Conservation (phyloP, 306 rosid genomes). For the Mimosa pudica region DNA sequence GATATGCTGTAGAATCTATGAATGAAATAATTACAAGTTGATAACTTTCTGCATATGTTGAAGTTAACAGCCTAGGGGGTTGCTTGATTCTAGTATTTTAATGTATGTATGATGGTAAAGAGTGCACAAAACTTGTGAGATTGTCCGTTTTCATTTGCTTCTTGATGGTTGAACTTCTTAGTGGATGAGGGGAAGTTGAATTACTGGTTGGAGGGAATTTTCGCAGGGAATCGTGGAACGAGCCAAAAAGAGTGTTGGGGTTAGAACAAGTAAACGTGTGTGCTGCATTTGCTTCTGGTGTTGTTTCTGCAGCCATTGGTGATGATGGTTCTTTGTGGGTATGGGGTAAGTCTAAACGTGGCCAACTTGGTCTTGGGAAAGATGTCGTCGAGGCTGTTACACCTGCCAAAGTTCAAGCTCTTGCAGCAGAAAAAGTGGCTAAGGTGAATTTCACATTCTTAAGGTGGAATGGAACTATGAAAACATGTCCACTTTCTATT, state of each 20-base stretch:
- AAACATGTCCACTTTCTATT: background rate
- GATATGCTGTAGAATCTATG: background rate
- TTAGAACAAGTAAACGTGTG: slow-evolving; percentile 59
- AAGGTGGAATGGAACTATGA: slow-evolving; percentile 4
- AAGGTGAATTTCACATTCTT: slow-evolving; percentile 52
- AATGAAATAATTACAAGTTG: background rate
- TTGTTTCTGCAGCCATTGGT: slow-evolving; percentile 76
- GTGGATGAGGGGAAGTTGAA: slow-evolving; percentile 13
- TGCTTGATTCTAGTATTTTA: background rate
- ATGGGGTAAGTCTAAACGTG: slow-evolving; percentile 90
- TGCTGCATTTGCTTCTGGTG: slow-evolving; percentile 84
- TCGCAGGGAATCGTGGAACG: slow-evolving; percentile 76
- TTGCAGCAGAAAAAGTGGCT: slow-evolving; percentile 61
- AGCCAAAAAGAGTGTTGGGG: slow-evolving; percentile 61
- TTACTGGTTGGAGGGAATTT: slow-evolving; percentile 22
- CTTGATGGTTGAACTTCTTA: background rate
- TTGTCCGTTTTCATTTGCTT: background rate
- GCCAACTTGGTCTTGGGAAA: slow-evolving; percentile 89
- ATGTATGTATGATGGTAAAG: background rate
- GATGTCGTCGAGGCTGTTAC: slow-evolving; percentile 50
- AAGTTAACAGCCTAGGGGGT: background rate
- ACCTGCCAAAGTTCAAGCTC: slow-evolving; percentile 69
- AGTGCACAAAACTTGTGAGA: background rate
- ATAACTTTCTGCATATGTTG: background rate
- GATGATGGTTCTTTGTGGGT: slow-evolving; percentile 87